Evolutionary conservation across 1,139 yeast species (phyloP), one percentile per base, ranked within the genome.

Genomic region (Magnusiomyces clavatus): DNA sequence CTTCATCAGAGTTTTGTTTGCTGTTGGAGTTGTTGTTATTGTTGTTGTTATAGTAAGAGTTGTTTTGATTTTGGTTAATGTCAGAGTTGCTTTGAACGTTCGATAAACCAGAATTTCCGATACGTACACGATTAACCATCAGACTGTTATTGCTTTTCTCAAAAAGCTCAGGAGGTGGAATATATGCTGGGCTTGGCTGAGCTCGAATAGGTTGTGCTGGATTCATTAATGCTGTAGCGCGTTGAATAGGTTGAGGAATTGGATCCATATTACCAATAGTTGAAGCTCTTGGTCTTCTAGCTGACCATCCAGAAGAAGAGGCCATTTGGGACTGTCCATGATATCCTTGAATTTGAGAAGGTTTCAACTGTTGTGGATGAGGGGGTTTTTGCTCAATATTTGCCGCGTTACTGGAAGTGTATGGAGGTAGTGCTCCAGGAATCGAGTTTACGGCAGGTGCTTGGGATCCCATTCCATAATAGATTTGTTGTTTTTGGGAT

Each of bases 191-290:
- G 48, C 69, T 63, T 10, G 71, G 69, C 54, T 70, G 73, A 19
- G 72, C 67, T 8, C 69, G 66, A 40, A 70, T 69, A 8, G 68
- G 64, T 42, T 69, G 68, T 19, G 62, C 61, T 3, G 73, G 71
- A 50, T 71, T 68, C 51, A 71, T 69, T 54, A 70, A 58, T 6
- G 72, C 72, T 0, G 73, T 69, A 1, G 74, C 74, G 34, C 72
- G 68, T 56, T 71, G 74, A 41, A 71, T 61, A n/a, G 69, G 69
- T 2, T 67, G 71, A 5, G 73, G 73, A 36, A 69, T 66, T 3
- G 71, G 66, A 34, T 69, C 74, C 54, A 68, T 61, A 56, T 70
- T 69, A 36, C 74, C 75, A 48, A 71, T 68, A 2, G 75, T 71
- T 5, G 71, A 66, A 3, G 75, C 71, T 6, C 75, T 60, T 24